Conservation (phyloP, 257 asterid genomes). For the Solanum acaule region DNA sequence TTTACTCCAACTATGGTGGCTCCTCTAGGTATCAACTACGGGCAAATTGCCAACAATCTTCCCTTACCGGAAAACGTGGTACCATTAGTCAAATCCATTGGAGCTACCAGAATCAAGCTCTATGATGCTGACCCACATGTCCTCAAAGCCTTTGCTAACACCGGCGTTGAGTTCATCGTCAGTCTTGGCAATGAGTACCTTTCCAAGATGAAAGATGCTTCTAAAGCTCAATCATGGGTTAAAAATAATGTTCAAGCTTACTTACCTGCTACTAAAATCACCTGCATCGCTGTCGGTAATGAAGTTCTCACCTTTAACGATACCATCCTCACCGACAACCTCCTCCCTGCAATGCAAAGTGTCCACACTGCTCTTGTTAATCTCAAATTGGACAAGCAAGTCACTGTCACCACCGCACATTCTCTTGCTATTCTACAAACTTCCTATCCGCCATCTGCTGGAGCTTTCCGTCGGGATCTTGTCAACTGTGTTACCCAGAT, state of each 20-base stretch:
- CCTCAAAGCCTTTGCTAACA: conserved; percentile 73
- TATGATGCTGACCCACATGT: conserved; percentile 74
- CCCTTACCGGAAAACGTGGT: conserved; percentile 59
- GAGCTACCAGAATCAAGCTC: conserved; percentile 62
- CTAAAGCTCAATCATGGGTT: conserved; percentile 57
- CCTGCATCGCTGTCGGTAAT: conserved; percentile 72
- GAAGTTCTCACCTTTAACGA: conserved; percentile 66
- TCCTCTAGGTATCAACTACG: conserved; percentile 71
- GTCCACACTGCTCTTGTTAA: conserved; percentile 48
- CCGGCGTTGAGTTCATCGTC: conserved; percentile 65
- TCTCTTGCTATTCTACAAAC: conserved; percentile 53
- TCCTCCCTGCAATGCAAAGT: conserved; percentile 73
- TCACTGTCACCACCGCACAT: conserved; percentile 72
- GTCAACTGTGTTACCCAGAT: conserved; percentile 26
- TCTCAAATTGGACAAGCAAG: conserved; percentile 47
- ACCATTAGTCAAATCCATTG: conserved; percentile 61
- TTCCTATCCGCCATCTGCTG: conserved; percentile 86
- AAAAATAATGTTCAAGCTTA: conserved; percentile 47
- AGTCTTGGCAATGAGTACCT: conserved; percentile 59
- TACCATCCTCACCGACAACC: conserved; percentile 35
- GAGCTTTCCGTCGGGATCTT: conserved; percentile 52
- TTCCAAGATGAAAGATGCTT: conserved; percentile 39
- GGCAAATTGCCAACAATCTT: conserved; percentile 75
- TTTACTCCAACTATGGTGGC: conserved; percentile 14
- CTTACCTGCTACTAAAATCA: conserved; percentile 63